Base-by-base conservation (phyloP, 2,329 filamentous ascomycete species). In the Juglanconis juglandina region DNA sequence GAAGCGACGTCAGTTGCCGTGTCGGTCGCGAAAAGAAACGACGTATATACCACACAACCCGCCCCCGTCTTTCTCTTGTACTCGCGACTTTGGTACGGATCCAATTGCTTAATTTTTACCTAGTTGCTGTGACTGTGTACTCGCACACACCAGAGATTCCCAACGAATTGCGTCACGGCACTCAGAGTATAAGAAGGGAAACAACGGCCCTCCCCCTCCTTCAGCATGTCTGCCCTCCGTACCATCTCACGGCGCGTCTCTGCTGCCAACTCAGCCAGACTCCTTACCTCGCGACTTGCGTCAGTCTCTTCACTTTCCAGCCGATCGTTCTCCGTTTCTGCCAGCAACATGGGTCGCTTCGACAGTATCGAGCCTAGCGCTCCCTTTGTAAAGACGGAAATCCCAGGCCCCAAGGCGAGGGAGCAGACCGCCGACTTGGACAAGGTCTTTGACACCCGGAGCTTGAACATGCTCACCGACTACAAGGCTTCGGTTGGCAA, bases 401-500 rank as follows among this genome's bases (percentile, higher is more conserved):
- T 96, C 60, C 92, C 92, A 0, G 92, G 92, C 0, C 91, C 91
- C 42, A 83, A 87, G 77, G 87, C 87, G 74, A 82, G 87, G 77
- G 82, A 86, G 68, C 82, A 84, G 54, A 86, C 90, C 65, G 79
- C 86, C 64, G 85, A 91, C 72, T 83, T 96, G 64, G 79, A 89
- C 75, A 79, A 87, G 70, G 89, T 96, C 62, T 96, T 95, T 70
- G 92, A 96, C 74, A 94, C 90, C 5, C 84, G 92, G 63, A 92
- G 88, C 76, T 77, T 94, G 78, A 96, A 95, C 80, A 90, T 92
- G 86, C 79, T 93, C 69, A 83, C 83, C 63, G 88, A 93, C 75
- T 94, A 91, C 76, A 80, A 82, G 66, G 85, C 87, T 76, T 90
- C 87, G 68, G 76, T 81, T 61, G 92, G 92, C 69, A 96, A 96